Conservation (phyloP, 2,329 filamentous ascomycete genomes). For the Fusarium scirpi region DNA sequence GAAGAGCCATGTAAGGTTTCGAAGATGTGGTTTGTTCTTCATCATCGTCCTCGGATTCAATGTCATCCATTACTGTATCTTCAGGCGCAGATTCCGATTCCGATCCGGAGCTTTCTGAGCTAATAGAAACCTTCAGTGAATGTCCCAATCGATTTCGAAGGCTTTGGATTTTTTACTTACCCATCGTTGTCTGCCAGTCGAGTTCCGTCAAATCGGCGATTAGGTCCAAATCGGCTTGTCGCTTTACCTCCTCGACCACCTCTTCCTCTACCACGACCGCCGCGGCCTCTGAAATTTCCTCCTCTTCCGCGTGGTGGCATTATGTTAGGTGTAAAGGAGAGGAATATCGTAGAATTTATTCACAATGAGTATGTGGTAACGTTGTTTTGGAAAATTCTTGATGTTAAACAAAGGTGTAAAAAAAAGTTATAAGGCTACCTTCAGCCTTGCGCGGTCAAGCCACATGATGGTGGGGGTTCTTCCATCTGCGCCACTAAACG, state of each 20-base stretch:
- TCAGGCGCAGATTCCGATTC: constrained; percentile 48
- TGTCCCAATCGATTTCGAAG: background rate
- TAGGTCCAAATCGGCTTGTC: constrained; percentile 54
- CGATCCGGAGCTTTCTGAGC: constrained; percentile 45
- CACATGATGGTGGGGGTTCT: constrained; percentile 50
- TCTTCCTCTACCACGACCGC: constrained; percentile 45
- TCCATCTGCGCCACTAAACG: constrained; percentile 47
- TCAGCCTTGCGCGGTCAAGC: constrained; percentile 55
- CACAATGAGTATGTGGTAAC: background rate
- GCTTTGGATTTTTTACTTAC: constrained; percentile 43
- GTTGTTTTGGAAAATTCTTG: background rate
- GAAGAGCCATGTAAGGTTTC: constrained; percentile 67
- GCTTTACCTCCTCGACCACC: constrained; percentile 51
- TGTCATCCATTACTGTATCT: constrained; percentile 54
- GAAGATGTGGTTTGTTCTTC: constrained; percentile 59
- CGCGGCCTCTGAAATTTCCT: constrained; percentile 51
- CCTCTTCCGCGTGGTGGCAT: constrained; percentile 56
- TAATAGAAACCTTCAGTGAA: constrained; percentile 13
- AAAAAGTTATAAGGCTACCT: constrained; percentile 50
- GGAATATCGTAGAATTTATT: background rate
- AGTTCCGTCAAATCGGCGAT: constrained; percentile 53
- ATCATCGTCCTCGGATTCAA: constrained; percentile 59
- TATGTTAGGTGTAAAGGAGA: background rate
- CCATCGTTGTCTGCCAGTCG: constrained; percentile 54
- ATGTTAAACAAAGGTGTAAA: constrained; percentile 29